These are phyloP conservation scores for Euclidium syriacum DNA, from an alignment of 345 rosid species.

Conservation along the genomic window DNA sequence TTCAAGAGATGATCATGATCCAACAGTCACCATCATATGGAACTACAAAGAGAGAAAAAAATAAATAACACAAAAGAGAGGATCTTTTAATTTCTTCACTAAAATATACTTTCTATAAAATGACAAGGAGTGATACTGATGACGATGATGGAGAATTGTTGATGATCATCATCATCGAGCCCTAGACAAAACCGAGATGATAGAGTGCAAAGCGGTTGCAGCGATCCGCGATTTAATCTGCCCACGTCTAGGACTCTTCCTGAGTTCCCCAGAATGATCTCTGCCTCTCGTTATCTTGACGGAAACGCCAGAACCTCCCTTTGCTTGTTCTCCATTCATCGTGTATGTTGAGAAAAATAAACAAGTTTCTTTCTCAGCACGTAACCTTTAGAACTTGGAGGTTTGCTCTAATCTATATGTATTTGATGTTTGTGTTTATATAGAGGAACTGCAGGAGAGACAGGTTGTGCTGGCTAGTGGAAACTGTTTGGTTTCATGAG, in stretches of 20 bases:
- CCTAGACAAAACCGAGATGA: constrained; percentile 20
- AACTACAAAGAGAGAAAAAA: background rate
- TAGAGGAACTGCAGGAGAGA: background rate
- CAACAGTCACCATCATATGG: background rate
- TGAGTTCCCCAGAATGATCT: constrained; percentile 1
- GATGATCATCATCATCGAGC: constrained; percentile 1
- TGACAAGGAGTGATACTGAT: no score
- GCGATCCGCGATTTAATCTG: constrained; percentile 23
- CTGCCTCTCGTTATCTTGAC: background rate
- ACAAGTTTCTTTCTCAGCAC: constrained; percentile 1
- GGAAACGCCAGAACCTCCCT: background rate
- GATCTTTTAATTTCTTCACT: background rate
- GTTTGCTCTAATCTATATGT: background rate
- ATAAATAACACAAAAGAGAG: background rate
- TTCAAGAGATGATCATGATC: background rate
- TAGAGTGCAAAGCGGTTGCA: constrained; percentile 20
- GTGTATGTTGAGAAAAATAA: background rate
- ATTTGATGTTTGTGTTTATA: constrained; percentile 7
- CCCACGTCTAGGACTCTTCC: constrained; percentile 17
- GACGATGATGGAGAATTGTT: background rate
- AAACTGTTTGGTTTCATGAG: constrained; percentile 16
- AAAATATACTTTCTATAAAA: no score
- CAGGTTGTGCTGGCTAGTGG: constrained; percentile 9
- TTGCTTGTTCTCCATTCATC: constrained; percentile 3
- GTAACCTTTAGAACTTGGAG: background rate